Evolutionary conservation across 306 rosid species (phyloP), one percentile per base, ranked within the genome.

Genomic region (Begonia loranthoides): DNA sequence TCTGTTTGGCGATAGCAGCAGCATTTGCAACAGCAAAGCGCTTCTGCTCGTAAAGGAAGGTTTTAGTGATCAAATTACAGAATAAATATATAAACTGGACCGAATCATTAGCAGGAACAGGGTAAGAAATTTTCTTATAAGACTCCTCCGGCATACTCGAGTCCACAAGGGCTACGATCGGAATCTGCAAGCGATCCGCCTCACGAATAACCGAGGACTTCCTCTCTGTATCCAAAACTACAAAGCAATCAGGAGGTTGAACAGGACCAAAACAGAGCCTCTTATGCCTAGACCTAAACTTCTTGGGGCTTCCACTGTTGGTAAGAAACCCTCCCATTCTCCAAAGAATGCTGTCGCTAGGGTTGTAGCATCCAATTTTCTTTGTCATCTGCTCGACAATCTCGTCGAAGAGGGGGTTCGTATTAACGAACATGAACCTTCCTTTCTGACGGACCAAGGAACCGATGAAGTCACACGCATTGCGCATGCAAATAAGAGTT

Each of bases 361-460:
- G 79, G 36, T 66, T 47, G 50, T 72, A 83, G 39, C 65, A 73
- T 4, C 82, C 92, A 6, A 87, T 73, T 57, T 66, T 74, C 57
- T 71, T 75, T 1, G 76, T 72, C 94, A 80, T 87, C 13, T 76
- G 81, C 28, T 83, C 68, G 54, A 87, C 64, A 57, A 83, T 83
- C 52, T 87, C 96, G 14, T 83, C 94, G 48, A 69, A 79, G 45
- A 78, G 83, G 44, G 80, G 80, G 62, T 83, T 83, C 57, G 96
- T 83, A 71, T 83, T 78, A 68, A 83, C 71, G 76, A 87, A 80
- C 96, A 83, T 80, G 83, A 87, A 80, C 6, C 92, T 80, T 1
- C 76, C 96, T 3, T 70, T 76, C 10, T 66, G 76, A 10, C 76
- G 73, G 2, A 89, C 87, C 5, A 87, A 71, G 54, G 87, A 53